Base-by-base conservation (phyloP, 106 monocot species). In the Ottelia alismoides region DNA sequence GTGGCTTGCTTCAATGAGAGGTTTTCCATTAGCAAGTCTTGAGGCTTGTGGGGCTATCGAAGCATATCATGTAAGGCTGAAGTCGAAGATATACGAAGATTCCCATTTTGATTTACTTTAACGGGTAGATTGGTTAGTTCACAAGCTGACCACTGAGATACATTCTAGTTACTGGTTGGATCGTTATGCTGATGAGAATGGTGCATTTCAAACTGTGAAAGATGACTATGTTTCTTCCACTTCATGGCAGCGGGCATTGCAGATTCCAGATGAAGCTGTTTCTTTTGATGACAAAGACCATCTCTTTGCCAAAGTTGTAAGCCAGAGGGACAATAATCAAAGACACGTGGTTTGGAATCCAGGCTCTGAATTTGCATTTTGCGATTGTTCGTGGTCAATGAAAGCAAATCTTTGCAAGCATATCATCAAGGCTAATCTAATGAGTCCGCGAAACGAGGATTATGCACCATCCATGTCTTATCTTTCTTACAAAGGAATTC, bases 341-440 rank as follows among this genome's bases (percentile, higher is more conserved):
- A 25, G 22, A 21, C 74, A 48, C 66, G 57, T 69, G 1, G 79
- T 98, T 7, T 90, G 79, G 85, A 98, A 98, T 68, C 79, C 89
- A 0, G 81, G 96, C 11, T 80, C 89, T 18, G 96, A 98, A 57
- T 98, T 98, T 49, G 67, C 89, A 5, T 52, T 98, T 7, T 98
- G 89, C 45, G 82, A 83, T 56, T 98, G 96, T 57, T 74, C 72
- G 0, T 98, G 96, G 96, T 81, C 96, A 27, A 61, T 85, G 74
- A 62, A 85, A 51, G 96, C 85, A 27, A 98, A 98, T 63, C 66
- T 98, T 53, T 98, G 96, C 79, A 89, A 98, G 48, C 96, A 98
- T 73, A 30, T 85, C 14, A 76, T 98, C 49, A 98, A 98, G 70
- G 96, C 73, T 5, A 98, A 75, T 40, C 67, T 77, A 66, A n/a